These are phyloP conservation scores for Neurospora sublineolata DNA, from an alignment of 495 filamentous ascomycete genomes.

Conservation along the genomic window DNA sequence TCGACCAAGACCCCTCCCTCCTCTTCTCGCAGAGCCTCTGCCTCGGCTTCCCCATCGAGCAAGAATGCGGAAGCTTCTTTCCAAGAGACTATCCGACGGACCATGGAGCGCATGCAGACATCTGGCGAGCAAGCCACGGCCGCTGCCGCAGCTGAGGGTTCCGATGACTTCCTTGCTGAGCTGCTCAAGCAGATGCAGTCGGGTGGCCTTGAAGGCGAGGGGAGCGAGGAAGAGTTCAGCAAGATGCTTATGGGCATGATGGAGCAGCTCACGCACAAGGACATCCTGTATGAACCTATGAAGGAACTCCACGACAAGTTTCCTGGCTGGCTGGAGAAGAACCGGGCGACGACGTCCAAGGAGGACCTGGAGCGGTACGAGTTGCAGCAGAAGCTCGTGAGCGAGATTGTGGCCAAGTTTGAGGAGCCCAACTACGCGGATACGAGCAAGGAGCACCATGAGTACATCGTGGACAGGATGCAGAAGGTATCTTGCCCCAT, in stretches of 20 bases:
- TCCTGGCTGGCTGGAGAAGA: conserved; percentile 74
- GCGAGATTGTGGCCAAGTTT: conserved; percentile 80
- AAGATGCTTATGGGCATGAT: conserved; percentile 95
- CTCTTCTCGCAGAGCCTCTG: neutral
- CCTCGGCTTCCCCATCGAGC: conserved; percentile 7
- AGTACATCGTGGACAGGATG: conserved; percentile 94
- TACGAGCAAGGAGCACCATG: conserved; percentile 66
- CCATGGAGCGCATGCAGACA: conserved; percentile 87
- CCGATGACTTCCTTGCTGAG: conserved; percentile 72
- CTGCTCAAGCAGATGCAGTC: conserved; percentile 75
- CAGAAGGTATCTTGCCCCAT: conserved; percentile 59
- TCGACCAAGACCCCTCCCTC: neutral
- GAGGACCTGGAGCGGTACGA: conserved; percentile 72
- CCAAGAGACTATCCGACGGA: conserved; percentile 78
- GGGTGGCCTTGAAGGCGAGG: conserved; percentile 43
- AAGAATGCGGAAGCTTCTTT: conserved; percentile 49
- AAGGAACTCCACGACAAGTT: conserved; percentile 90
- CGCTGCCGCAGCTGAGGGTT: conserved; percentile 55
- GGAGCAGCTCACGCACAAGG: conserved; percentile 96
- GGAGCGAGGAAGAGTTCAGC: conserved; percentile 73
- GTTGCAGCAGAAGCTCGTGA: conserved; percentile 70
- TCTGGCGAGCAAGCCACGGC: conserved; percentile 73
- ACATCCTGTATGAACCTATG: conserved; percentile 97
- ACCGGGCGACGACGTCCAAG: conserved; percentile 45
- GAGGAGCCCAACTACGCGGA: conserved; percentile 70